phyloP scores from a whole-genome alignment of 176 grass and related monocot species.

The maize (Zea mays) region Zm-B73-REFERENCE-NAM-5.0 NC_050096.1:295845001-295845500 shows the following conservation, averaged over 20 bases:
- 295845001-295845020: conserved; percentile 86
- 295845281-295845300: conserved; percentile 2
- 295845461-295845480: conserved; percentile 1
- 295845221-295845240: neutral
- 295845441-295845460: neutral
- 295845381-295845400: neutral
- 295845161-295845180: neutral
- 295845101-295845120: neutral
- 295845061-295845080: conserved; percentile 92
- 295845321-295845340: neutral
- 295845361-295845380: conserved; percentile 10
- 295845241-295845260: neutral
- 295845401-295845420: neutral
- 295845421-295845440: neutral
- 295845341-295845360: neutral
- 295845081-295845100: conserved; percentile 73
- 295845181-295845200: neutral
- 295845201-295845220: neutral
- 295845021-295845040: conserved; percentile 72
- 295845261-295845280: neutral
- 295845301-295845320: neutral
- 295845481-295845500: conserved; percentile 20
- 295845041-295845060: conserved; percentile 70
- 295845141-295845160: neutral
- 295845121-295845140: neutral